Conservation (phyloP, 495 filamentous ascomycete genomes). For the Neurospora tetraspora region DNA sequence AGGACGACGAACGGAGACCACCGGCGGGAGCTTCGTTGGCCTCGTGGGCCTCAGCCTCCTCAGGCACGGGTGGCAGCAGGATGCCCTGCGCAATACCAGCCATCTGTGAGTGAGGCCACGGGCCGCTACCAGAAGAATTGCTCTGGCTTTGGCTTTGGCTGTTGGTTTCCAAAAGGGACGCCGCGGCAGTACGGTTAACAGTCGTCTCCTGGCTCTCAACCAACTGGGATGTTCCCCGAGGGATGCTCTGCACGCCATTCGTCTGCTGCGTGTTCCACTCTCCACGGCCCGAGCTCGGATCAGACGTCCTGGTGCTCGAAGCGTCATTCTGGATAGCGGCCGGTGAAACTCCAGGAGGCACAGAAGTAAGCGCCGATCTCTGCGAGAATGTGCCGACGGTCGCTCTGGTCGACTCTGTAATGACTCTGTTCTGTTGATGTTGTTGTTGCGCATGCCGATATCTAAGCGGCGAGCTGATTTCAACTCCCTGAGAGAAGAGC, state of each 20-base stretch:
- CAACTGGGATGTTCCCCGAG: conserved; percentile 36
- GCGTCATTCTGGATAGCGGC: conserved; percentile 73
- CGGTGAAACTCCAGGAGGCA: conserved; percentile 67
- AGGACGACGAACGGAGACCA: background rate
- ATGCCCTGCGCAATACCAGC: conserved; percentile 35
- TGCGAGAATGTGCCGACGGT: conserved; percentile 49
- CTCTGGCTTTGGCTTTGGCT: conserved; percentile 19
- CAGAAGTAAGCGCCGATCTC: conserved; percentile 58
- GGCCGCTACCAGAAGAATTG: conserved; percentile 27
- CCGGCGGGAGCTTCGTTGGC: background rate
- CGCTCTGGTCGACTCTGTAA: conserved; percentile 21
- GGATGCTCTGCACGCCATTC: conserved; percentile 38
- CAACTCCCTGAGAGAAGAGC: background rate
- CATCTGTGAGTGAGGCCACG: conserved; percentile 43
- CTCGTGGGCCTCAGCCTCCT: background rate
- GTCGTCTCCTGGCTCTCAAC: conserved; percentile 43
- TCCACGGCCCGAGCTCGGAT: conserved; percentile 52
- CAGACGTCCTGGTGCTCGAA: conserved; percentile 71
- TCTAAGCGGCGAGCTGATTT: background rate
- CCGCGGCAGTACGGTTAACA: background rate
- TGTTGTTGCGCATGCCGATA: background rate
- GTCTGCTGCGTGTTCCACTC: conserved; percentile 55
- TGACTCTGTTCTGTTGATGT: background rate
- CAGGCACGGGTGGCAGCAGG: conserved; percentile 12
- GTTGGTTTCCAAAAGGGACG: background rate